These are phyloP conservation scores for Massarina eburnea DNA, from an alignment of 2,329 filamentous ascomycete species.

Conservation along the genomic window DNA sequence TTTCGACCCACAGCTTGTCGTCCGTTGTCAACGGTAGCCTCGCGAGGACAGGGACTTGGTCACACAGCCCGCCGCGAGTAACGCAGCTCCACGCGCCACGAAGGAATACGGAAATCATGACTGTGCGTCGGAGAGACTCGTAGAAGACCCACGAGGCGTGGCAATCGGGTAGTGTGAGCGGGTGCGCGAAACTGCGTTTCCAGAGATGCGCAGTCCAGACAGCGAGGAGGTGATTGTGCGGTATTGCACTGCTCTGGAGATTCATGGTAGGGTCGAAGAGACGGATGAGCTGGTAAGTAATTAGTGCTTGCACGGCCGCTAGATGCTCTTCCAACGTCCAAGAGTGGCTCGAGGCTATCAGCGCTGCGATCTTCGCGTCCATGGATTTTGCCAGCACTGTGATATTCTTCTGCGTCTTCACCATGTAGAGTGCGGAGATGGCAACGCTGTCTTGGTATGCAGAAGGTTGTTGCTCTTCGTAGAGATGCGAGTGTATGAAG, in stretches of 20 bases:
- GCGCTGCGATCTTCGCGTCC: conserved; percentile 19
- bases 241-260: conserved; percentile 15
- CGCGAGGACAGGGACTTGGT: conserved; percentile 25
- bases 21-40: conserved; percentile 22
- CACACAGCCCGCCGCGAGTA: conserved; percentile 22
- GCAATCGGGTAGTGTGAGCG: conserved; percentile 8
- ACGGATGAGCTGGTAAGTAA: conserved; percentile 35
- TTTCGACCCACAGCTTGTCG: conserved; percentile 17
- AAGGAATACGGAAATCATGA: conserved; percentile 30
- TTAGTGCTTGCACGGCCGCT: conserved; percentile 34
- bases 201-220: conserved; percentile 30
- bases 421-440: conserved; percentile 27
- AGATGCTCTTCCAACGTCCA: conserved; percentile 32
- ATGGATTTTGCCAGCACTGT: conserved; percentile 21
- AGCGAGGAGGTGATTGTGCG: conserved; percentile 26
- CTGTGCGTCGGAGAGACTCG: conserved; percentile 31
- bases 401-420: conserved; percentile 22
- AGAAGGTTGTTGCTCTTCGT: conserved; percentile 18
- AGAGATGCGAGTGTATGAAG: conserved; percentile 29
- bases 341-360: conserved; percentile 12
- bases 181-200: conserved; percentile 27
- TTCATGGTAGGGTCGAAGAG: conserved; percentile 27
- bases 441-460: conserved; percentile 30
- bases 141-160: conserved; percentile 27
- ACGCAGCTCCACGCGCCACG: conserved; percentile 26